Evolutionary conservation across 208 protist species (phyloP).

Genomic region (Leptomonas pyrrhocoris): DNA sequence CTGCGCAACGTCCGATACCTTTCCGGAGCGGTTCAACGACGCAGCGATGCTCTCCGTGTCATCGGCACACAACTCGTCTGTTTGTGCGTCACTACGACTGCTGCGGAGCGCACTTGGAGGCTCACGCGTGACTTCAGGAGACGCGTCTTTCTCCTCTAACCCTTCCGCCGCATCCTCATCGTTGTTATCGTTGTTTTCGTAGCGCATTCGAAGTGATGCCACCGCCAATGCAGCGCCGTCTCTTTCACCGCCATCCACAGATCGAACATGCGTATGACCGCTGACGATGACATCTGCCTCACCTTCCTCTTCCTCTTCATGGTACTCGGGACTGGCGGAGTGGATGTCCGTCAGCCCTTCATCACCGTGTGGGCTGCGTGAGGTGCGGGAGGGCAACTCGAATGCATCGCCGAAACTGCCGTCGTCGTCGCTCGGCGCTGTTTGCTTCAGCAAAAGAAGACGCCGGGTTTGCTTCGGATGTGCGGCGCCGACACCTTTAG

Average conservation of each 20-base stretch:
- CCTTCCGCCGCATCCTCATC: neutral
- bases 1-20: neutral
- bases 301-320: neutral
- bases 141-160: neutral
- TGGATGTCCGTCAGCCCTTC: neutral
- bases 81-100: neutral
- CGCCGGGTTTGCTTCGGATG: neutral
- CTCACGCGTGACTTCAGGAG: neutral
- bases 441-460: neutral
- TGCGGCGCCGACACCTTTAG: no score
- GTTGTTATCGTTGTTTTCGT: no score
- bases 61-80: constrained; percentile 3
- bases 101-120: neutral
- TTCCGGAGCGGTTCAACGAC: constrained; percentile 3
- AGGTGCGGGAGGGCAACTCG: neutral
- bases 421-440: neutral
- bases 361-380: neutral
- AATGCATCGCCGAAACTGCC: neutral
- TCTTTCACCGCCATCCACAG: no score
- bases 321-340: neutral
- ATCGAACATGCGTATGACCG: no score
- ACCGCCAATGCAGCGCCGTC: no score
- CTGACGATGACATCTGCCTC: neutral
- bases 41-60: constrained; percentile 9
- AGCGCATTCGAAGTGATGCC: no score